Evolutionary conservation across 106 monocot species (phyloP).

Genomic region (Platanthera zijinensis): DNA sequence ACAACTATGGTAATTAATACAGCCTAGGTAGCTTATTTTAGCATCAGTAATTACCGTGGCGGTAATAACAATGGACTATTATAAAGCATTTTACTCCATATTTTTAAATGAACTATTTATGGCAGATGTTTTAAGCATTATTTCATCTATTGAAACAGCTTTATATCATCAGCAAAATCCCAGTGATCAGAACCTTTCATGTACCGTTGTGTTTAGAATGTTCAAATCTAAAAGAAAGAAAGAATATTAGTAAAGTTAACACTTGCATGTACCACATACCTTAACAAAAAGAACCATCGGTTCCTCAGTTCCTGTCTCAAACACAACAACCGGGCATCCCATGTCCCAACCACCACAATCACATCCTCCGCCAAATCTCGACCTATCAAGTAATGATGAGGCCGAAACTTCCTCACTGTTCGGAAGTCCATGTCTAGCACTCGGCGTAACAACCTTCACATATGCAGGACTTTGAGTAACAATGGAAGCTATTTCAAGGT

Average conservation of each 20-base stretch:
- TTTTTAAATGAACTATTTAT: too few relatives aligned
- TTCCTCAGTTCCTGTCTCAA: constrained; percentile 35
- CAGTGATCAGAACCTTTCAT: neutral
- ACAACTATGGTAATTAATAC: too few relatives aligned
- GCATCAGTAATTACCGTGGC: too few relatives aligned
- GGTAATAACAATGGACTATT: too few relatives aligned
- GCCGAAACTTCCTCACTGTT: constrained; percentile 45
- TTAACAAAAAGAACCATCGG: constrained; percentile 48
- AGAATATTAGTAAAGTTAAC: neutral
- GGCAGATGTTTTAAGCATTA: neutral
- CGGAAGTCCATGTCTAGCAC: constrained; percentile 61
- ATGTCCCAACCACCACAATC: constrained; percentile 99
- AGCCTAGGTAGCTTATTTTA: too few relatives aligned
- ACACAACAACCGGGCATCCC: constrained; percentile 70
- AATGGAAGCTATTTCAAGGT: constrained; percentile 58
- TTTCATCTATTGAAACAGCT: neutral
- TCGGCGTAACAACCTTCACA: constrained; percentile 42
- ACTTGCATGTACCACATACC: constrained; percentile 31
- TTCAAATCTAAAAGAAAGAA: neutral
- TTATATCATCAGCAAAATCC: neutral
- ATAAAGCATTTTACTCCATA: too few relatives aligned
- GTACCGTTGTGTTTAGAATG: neutral
- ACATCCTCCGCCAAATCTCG: constrained; percentile 80
- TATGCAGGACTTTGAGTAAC: constrained; percentile 23
- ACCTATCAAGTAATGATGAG: constrained; percentile 72